Evolutionary conservation across 1,284 basidiomycete species (phyloP).

Genomic region (Cryptococcus sp.): DNA sequence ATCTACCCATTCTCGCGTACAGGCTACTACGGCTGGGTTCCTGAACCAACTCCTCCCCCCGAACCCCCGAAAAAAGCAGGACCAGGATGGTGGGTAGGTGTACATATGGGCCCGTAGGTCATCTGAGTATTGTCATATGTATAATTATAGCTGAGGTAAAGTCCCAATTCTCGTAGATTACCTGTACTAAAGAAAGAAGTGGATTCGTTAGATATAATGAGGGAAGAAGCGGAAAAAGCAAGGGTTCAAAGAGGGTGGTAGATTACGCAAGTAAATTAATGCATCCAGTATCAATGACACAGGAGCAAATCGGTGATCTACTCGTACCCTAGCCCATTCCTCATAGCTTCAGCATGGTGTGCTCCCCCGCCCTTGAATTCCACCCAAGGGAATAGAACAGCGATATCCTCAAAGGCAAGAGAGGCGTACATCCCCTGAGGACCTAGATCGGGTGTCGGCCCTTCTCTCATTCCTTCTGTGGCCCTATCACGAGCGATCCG

Average conservation of each 20-base stretch:
- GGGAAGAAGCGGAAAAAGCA: not conserved
- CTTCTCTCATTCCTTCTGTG: constrained; percentile 22
- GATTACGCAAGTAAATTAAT: not conserved
- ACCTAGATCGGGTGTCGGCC: constrained; percentile 31
- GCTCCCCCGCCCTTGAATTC: constrained; percentile 28
- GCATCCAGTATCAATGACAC: not conserved
- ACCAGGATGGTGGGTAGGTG: constrained; percentile 6
- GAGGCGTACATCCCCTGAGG: constrained; percentile 42
- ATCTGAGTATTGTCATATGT: not conserved
- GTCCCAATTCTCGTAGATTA: not conserved
- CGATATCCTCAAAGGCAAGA: constrained; percentile 43
- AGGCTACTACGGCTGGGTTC: constrained; percentile 14
- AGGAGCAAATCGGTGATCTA: not conserved
- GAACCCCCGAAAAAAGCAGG: constrained; percentile 1
- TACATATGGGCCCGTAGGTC: constrained; percentile 6
- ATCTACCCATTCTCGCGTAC: constrained; percentile 19
- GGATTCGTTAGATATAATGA: not conserved
- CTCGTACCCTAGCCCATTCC: constrained; percentile 35
- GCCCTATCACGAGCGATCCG: constrained; percentile 15
- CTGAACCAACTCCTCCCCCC: constrained; percentile 1
- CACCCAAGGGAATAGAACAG: constrained; percentile 38
- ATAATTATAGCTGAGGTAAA: not conserved
- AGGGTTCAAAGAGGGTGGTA: not conserved
- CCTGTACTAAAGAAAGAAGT: not conserved
- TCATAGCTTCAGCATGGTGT: constrained; percentile 22